These are phyloP conservation scores for Lipomyces spencermartinsiae DNA, from an alignment of 805 yeast genomes.

Conservation along the genomic window DNA sequence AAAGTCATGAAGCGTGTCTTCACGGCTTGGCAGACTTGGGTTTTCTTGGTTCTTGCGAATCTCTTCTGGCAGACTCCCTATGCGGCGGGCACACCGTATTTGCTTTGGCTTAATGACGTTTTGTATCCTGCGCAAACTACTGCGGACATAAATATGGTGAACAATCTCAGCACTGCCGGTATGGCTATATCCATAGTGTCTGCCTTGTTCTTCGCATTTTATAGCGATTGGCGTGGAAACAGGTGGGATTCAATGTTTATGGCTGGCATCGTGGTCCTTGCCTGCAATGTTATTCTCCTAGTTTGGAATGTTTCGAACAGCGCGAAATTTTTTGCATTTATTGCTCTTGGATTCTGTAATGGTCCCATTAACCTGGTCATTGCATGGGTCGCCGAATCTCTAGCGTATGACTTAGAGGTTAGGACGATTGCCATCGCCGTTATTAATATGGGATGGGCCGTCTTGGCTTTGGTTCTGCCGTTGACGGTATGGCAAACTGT, in stretches of 20 bases:
- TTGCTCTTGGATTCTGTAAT: slow-evolving; percentile 32
- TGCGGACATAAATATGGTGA: slow-evolving; percentile 8
- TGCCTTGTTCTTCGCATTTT: slow-evolving; percentile 35
- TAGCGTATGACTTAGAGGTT: slow-evolving; percentile 31
- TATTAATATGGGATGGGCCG: slow-evolving; percentile 26
- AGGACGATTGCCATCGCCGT: slow-evolving; percentile 29
- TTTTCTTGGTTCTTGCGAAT: slow-evolving; percentile 28
- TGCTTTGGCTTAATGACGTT: slow-evolving; percentile 28
- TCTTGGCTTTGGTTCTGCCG: slow-evolving; percentile 30
- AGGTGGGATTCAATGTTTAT: slow-evolving; percentile 31
- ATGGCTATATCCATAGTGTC: slow-evolving; percentile 33
- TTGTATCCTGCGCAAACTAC: slow-evolving; percentile 1
- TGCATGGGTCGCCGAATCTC: slow-evolving; percentile 34
- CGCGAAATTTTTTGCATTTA: slow-evolving; percentile 33
- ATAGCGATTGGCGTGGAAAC: slow-evolving; percentile 34
- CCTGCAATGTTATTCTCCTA: slow-evolving; percentile 30
- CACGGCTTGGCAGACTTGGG: slow-evolving; percentile 33
- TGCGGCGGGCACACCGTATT: slow-evolving; percentile 34
- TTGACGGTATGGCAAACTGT: slow-evolving; percentile 34
- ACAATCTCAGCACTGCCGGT: slow-evolving; percentile 26
- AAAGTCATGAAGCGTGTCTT: slow-evolving; percentile 17
- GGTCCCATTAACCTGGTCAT: slow-evolving; percentile 35
- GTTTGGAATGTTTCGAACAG: slow-evolving; percentile 27
- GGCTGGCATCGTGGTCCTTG: slow-evolving; percentile 32
- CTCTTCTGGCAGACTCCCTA: slow-evolving; percentile 36